Conservation (phyloP, 1,284 basidiomycete genomes). For the Leccinum colubrinum region DNA sequence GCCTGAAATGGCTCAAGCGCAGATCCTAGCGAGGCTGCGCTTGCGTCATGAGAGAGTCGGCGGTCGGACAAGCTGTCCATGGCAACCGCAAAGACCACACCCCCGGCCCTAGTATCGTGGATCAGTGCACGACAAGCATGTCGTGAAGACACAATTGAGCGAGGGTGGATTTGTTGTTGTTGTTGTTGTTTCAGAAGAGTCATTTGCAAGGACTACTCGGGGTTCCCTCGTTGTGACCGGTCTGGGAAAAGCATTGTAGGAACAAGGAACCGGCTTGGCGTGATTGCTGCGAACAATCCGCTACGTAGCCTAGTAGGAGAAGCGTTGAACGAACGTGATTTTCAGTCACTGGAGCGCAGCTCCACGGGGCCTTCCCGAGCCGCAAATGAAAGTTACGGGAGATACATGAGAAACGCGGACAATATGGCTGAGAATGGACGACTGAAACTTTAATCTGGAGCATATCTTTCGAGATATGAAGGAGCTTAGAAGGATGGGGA, state of each 20-base stretch:
- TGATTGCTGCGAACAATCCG: neutral
- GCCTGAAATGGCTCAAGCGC: neutral
- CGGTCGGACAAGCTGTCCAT: constrained; percentile 1
- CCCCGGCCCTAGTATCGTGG: constrained; percentile 1
- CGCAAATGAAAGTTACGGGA: constrained; percentile 7
- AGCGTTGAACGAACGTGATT: neutral
- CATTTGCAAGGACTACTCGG: neutral
- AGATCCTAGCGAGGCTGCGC: neutral
- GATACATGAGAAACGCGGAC: constrained; percentile 13
- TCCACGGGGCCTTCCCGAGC: constrained; percentile 4
- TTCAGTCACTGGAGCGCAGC: neutral
- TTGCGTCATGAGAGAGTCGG: neutral
- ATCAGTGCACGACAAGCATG: neutral
- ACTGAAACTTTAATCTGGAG: constrained; percentile 24
- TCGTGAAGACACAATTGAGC: neutral
- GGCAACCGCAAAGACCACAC: neutral
- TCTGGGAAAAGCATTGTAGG: constrained; percentile 1
- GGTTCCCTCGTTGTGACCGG: neutral
- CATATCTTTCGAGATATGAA: constrained; percentile 22
- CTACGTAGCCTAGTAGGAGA: neutral
- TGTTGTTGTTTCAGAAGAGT: neutral
- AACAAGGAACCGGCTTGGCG: constrained; percentile 8
- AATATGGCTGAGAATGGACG: constrained; percentile 6
- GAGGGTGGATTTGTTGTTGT: neutral
- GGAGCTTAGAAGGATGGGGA: neutral